A percentile compares a stretch with the other conserved stretches of the same genome.
Evolutionary conservation across 345 rosid genomes (phyloP).

Genomic region (Orychophragmus violaceus): DNA sequence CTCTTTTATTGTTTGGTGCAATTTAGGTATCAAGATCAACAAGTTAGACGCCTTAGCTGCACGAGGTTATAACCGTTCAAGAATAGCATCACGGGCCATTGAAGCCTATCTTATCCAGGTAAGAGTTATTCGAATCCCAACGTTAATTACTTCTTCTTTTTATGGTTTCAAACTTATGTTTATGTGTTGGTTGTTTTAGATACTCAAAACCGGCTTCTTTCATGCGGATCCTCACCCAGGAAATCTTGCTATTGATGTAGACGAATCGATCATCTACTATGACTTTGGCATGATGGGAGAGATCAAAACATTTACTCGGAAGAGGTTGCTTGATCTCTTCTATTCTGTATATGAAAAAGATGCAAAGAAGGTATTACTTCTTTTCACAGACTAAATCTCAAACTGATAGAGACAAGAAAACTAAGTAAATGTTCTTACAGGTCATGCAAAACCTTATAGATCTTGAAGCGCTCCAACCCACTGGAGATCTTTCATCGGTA

Average conservation of each 20-base stretch:
- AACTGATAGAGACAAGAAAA: conserved; percentile 19
- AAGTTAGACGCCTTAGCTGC: conserved; percentile 51
- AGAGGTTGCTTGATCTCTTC: conserved; percentile 81
- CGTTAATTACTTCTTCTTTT: too few relatives aligned
- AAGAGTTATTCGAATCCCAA: too few relatives aligned
- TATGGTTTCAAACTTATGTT: conserved; percentile 12
- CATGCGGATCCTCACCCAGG: conserved; percentile 99
- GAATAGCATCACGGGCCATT: conserved; percentile 76
- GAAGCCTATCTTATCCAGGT: conserved; percentile 97
- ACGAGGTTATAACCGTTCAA: conserved; percentile 57
- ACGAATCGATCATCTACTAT: conserved; percentile 80
- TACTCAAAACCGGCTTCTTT: conserved; percentile 89
- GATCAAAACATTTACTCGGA: conserved; percentile 82
- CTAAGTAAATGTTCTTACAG: conserved; percentile 40
- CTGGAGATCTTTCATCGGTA: conserved; percentile 93
- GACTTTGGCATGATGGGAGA: conserved; percentile 99
- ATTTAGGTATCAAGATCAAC: conserved; percentile 78
- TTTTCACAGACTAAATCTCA: not conserved
- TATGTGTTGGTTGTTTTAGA: conserved; percentile 36
- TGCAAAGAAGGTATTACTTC: conserved; percentile 60
- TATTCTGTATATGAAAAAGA: conserved; percentile 91
- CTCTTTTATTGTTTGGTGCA: not conserved
- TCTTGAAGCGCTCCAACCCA: conserved; percentile 91
- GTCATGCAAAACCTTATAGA: conserved; percentile 75
- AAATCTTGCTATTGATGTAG: conserved; percentile 82